Conservation (phyloP, 2,329 filamentous ascomycete genomes). For the Pyricularia pennisetigena region DNA sequence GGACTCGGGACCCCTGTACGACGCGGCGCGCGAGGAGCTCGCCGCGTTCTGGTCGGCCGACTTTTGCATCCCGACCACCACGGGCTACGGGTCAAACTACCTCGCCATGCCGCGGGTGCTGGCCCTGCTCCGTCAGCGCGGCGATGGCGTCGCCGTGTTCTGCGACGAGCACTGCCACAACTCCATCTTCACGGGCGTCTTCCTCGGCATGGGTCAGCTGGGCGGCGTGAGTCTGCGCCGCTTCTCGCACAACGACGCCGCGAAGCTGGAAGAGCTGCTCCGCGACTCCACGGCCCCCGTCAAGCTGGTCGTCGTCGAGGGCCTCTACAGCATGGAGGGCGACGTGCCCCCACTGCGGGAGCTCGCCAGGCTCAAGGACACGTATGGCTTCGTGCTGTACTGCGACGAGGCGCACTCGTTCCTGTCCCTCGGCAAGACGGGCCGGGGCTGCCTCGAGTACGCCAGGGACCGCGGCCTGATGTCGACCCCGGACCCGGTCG, state of each 20-base stretch:
- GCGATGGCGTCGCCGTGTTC: slow-evolving; percentile 3
- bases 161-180: slow-evolving; percentile 10
- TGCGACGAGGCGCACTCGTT: slow-evolving; percentile 12
- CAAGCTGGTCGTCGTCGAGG: slow-evolving; percentile 6
- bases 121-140: neutral
- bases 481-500: slow-evolving; percentile 8
- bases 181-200: slow-evolving; percentile 10
- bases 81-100: slow-evolving; percentile 11
- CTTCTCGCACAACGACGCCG: slow-evolving; percentile 8
- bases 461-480: slow-evolving; percentile 7
- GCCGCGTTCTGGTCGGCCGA: slow-evolving; percentile 8
- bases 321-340: slow-evolving; percentile 8
- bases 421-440: slow-evolving; percentile 9
- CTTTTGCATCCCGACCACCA: slow-evolving; percentile 10
- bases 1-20: slow-evolving; percentile 6
- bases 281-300: neutral
- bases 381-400: slow-evolving; percentile 8
- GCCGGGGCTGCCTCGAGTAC: slow-evolving; percentile 10
- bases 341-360: slow-evolving; percentile 2
- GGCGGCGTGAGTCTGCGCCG: neutral
- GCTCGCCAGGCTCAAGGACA: slow-evolving; percentile 6
- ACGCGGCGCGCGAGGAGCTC: slow-evolving; percentile 5
- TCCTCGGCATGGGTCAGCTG: slow-evolving; percentile 4
- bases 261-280: slow-evolving; percentile 3
- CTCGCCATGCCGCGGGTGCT: slow-evolving; percentile 8